Evolutionary conservation across 2,329 filamentous ascomycete species (phyloP).

Genomic region (Monosporascus sp.): DNA sequence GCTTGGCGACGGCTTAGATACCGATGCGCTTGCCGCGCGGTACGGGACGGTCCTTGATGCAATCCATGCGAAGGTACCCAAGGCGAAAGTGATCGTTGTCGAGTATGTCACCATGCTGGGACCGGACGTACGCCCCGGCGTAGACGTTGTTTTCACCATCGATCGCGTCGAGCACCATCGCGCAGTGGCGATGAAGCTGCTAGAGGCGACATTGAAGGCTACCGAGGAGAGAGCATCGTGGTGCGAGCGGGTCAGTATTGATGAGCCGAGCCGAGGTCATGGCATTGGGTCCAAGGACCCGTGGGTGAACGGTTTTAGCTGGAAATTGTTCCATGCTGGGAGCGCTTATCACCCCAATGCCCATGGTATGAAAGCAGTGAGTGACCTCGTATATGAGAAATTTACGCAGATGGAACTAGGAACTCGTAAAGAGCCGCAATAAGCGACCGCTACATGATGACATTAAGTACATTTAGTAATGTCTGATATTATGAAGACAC

Average conservation of each 20-base stretch:
- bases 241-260: slow-evolving; percentile 21
- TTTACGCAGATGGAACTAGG: slow-evolving; percentile 18
- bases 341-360: slow-evolving; percentile 25
- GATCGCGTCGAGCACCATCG: slow-evolving; percentile 21
- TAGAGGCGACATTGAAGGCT: slow-evolving; percentile 20
- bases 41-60: slow-evolving; percentile 21
- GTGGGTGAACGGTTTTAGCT: slow-evolving; percentile 26
- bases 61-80: slow-evolving; percentile 32
- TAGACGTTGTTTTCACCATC: slow-evolving; percentile 21
- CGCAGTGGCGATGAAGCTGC: slow-evolving; percentile 14
- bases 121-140: slow-evolving; percentile 15
- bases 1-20: slow-evolving; percentile 9
- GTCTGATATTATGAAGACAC: too few species aligned
- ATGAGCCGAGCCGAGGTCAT: slow-evolving; percentile 18
- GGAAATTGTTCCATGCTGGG: slow-evolving; percentile 17
- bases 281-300: slow-evolving; percentile 22
- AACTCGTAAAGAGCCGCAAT: background rate
- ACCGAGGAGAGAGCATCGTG: slow-evolving; percentile 18
- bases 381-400: slow-evolving; percentile 18
- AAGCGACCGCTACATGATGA: too few species aligned
- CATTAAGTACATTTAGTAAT: too few species aligned
- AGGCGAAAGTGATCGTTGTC: slow-evolving; percentile 36
- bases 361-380: slow-evolving; percentile 25
- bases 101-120: slow-evolving; percentile 31
- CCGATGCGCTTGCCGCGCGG: slow-evolving; percentile 14